Conservation (phyloP, 164 flowering plant species). For the Magnolia kwangsiensis region DNA sequence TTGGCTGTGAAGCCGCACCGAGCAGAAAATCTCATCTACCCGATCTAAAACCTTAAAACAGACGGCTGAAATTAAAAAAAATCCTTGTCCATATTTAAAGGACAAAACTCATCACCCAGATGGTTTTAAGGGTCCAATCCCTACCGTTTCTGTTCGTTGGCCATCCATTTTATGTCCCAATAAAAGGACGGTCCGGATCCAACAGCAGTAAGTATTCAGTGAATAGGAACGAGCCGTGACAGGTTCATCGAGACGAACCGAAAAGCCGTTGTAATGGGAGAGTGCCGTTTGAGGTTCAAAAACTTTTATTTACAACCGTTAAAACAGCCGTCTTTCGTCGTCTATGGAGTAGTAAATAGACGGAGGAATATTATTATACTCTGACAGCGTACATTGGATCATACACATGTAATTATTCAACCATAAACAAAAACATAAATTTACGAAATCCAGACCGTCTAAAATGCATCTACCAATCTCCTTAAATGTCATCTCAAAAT, state of each 20-base stretch:
- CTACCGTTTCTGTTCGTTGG: too few species aligned
- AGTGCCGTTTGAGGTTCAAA: constrained; percentile 93
- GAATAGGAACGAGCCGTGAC: neutral
- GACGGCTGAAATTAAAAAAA: too few species aligned
- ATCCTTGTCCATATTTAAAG: too few species aligned
- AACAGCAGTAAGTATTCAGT: neutral
- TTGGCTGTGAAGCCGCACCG: too few species aligned
- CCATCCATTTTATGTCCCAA: too few species aligned
- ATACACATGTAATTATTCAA: too few species aligned
- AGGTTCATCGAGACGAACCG: neutral
- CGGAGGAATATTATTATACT: neutral
- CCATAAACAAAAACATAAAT: neutral
- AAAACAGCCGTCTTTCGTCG: constrained; percentile 38
- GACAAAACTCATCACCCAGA: too few species aligned
- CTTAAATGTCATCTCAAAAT: neutral
- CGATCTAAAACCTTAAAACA: too few species aligned
- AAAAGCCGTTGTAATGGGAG: constrained; percentile 4
- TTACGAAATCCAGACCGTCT: too few species aligned
- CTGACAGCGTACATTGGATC: neutral
- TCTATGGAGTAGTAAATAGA: constrained; percentile 7
- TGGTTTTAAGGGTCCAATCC: too few species aligned
- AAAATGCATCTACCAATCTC: too few species aligned
- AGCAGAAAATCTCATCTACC: too few species aligned
- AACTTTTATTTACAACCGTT: constrained; percentile 36
- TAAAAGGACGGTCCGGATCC: neutral